phyloP scores from a whole-genome alignment of 352 stramenopile genomes.

The Phytophthora hibernalis region DNA sequence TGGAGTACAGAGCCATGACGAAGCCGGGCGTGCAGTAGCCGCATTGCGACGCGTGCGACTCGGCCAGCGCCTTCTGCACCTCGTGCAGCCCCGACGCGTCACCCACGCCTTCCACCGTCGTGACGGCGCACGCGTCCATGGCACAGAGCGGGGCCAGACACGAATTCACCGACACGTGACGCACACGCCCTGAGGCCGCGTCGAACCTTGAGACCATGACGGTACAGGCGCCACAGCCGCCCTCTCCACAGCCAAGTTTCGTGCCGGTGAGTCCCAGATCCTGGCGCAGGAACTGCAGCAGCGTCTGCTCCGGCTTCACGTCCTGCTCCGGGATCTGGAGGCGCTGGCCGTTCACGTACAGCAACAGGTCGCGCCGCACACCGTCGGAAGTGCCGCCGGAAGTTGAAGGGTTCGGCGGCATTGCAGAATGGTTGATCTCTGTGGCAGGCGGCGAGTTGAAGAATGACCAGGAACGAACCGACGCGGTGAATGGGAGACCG shows the following conservation, averaged over 20 bases:
- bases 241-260: slow-evolving; percentile 94
- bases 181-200: slow-evolving; percentile 46
- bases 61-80: slow-evolving; percentile 90
- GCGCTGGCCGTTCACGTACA: slow-evolving; percentile 83
- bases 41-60: slow-evolving; percentile 95
- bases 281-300: slow-evolving; percentile 86
- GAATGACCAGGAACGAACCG: slow-evolving; percentile 13
- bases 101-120: slow-evolving; percentile 87
- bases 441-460: not conserved
- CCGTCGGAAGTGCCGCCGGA: not conserved
- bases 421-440: not conserved
- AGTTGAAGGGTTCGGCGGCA: slow-evolving; percentile 10
- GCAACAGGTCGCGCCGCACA: slow-evolving; percentile 61
- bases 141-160: slow-evolving; percentile 87
- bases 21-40: slow-evolving; percentile 93
- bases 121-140: slow-evolving; percentile 86
- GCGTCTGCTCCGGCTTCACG: slow-evolving; percentile 74
- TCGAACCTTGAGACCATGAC: slow-evolving; percentile 92
- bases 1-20: slow-evolving; percentile 86
- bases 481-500: slow-evolving; percentile 7
- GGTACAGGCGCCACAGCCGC: slow-evolving; percentile 96
- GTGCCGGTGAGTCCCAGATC: slow-evolving; percentile 79
- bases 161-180: slow-evolving; percentile 86
- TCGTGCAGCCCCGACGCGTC: slow-evolving; percentile 68
- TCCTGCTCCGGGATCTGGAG: slow-evolving; percentile 56